Base-by-base conservation (phyloP, 768 basidiomycete genomes). In the Boletus subcaerulescens region DNA sequence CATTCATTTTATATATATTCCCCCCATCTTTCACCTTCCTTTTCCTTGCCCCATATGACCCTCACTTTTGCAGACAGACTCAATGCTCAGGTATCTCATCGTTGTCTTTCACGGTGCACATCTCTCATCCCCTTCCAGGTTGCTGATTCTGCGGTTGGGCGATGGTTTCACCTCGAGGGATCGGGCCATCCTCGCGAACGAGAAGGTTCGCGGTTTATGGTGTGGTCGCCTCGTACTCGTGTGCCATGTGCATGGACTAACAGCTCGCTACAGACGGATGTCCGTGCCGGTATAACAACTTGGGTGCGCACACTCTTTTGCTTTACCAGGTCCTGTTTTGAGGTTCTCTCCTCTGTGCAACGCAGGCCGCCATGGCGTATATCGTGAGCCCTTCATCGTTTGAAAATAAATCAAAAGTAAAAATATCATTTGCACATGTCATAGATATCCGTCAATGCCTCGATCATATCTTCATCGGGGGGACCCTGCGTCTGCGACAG, bases 401-500 rank as follows among this genome's bases (percentile, higher is more conserved):
- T 7, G 45, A 18, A 33, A 17, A 8, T 1, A 17, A 17, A 8
- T 3, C 3, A 2, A 3, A 20, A 8, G 29, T n/a, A 0, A 22
- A 20, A 0, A 12, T 38, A 51, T 58, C 49, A 55, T 58, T 48
- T 14, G 29, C 32, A 20, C 33, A 4, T 15, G 5, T 17, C 57
- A 20, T 10, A 90, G 87, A 90, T 91, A 57, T 88, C 89, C 24
- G 91, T 94, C 64, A 94, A 94, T 64, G 89, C 91, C 6, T 76
- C 85, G 15, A 91, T 94, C 59, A 66, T 94, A 33, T 77, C 83
- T 3, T 83, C 86, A 60, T 80, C 86, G 2, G 92, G 91, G 44
- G 92, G 91, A 51, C 86, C 90, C 5, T 93, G 91, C 63, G 87
- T 81, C 39, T 94, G 91, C 73, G 74, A 81, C 3, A 73, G 80